Evolutionary conservation across 164 flowering plant species (phyloP).

Genomic region (Sextonia rubra): DNA sequence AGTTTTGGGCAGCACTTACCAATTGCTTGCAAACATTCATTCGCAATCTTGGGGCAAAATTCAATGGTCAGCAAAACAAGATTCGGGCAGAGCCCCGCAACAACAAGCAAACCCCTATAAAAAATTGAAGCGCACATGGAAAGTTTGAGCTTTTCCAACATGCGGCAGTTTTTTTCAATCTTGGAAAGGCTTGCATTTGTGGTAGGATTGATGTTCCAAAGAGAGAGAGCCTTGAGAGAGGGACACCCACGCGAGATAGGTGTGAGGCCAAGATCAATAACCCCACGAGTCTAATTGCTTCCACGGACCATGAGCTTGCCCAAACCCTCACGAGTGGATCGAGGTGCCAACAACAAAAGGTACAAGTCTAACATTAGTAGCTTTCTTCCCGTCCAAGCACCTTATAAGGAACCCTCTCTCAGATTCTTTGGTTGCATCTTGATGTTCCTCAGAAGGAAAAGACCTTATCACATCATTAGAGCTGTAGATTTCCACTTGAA

Average conservation of each 20-base stretch:
- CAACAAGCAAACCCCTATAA: constrained; percentile 54
- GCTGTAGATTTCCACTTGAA: constrained; percentile 38
- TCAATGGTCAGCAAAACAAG: constrained; percentile 53
- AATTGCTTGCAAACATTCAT: constrained; percentile 58
- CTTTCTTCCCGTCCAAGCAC: constrained; percentile 76
- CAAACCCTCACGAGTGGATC: constrained; percentile 64
- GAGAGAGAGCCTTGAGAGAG: constrained; percentile 54
- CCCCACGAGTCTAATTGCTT: constrained; percentile 38
- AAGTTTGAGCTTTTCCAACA: constrained; percentile 71
- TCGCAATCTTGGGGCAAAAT: constrained; percentile 60
- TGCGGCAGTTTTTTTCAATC: constrained; percentile 60
- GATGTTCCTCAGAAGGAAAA: neutral
- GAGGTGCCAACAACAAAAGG: constrained; percentile 75
- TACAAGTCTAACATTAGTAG: constrained; percentile 78
- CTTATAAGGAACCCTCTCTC: constrained; percentile 56
- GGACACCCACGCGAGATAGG: constrained; percentile 76
- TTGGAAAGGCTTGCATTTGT: constrained; percentile 60
- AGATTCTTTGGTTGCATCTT: constrained; percentile 6
- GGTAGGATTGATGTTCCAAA: constrained; percentile 54
- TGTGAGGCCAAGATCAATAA: constrained; percentile 57
- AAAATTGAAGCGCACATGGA: constrained; percentile 56
- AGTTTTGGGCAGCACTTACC: constrained; percentile 56
- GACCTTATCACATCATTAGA: constrained; percentile 5
- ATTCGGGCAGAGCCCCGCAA: constrained; percentile 65
- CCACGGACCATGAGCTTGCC: constrained; percentile 72